Percentiles rank a stretch among this genome's conserved stretches.
Evolutionary conservation across 2,329 filamentous ascomycete species (phyloP).

Genomic region (Lachnellula cervina): DNA sequence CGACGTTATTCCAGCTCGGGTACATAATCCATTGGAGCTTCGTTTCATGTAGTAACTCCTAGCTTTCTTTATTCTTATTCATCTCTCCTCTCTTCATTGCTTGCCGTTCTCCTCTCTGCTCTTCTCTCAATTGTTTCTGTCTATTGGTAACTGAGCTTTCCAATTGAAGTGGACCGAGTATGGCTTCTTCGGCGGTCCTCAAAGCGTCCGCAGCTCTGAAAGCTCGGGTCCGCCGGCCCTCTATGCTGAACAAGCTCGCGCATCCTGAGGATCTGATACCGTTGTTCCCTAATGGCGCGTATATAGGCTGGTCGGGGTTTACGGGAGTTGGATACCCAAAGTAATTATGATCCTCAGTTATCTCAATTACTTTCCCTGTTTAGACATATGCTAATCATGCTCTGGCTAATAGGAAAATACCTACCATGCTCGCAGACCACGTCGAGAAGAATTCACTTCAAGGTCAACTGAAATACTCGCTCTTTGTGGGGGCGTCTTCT

Average conservation of each 20-base stretch:
- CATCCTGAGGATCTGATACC: constrained; percentile 74
- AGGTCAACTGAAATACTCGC: constrained; percentile 76
- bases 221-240: constrained; percentile 69
- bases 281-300: constrained; percentile 78
- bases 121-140: background rate
- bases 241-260: constrained; percentile 74
- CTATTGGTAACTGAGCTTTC: background rate
- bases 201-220: constrained; percentile 53
- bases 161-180: constrained; percentile 4
- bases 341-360: constrained; percentile 41
- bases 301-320: constrained; percentile 88
- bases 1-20: constrained; percentile 8
- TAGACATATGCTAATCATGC: constrained; percentile 7
- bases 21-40: background rate
- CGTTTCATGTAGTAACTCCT: constrained; percentile 11
- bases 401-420: constrained; percentile 60
- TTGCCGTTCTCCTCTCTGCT: background rate
- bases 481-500: constrained; percentile 87
- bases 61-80: background rate
- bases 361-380: background rate
- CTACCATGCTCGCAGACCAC: constrained; percentile 78
- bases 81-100: background rate
- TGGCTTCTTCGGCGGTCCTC: constrained; percentile 25
- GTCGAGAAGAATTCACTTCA: constrained; percentile 83
- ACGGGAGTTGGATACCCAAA: constrained; percentile 88